Evolutionary conservation across 179 eudicot species (phyloP), one percentile per base, ranked within the genome.

Genomic region (Patellifolia procumbens): DNA sequence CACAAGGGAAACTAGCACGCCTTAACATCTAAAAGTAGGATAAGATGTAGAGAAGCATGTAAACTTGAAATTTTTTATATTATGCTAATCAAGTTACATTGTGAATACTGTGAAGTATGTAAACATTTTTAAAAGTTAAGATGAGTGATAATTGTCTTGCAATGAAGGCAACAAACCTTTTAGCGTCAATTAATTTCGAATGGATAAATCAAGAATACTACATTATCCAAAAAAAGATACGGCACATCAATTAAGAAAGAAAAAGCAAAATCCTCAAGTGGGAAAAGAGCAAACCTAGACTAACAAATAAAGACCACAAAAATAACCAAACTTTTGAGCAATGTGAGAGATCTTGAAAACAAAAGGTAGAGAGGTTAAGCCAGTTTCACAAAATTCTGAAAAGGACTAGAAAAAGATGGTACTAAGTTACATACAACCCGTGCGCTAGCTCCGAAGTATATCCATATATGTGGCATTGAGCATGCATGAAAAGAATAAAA

Each of bases 381-480:
- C 19, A 29, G 16, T 49, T 29, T 51, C 62, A 26, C 12, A 7
- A 74, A 74, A 17, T 15, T 16, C 29, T 46, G 66, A 60, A 31
- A 43, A 28, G 1, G 48, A 64, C 63, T 34, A 17, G 26, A 34
- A 73, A n/a, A 58, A 26, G 64, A 31, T 7, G 13, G 52, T 5
- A 73, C 26, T 15, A 73, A 16, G 28, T 15, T 59, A 46, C 68
- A 42, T 64, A 31, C 7, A 5, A 49, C 78, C 35, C 70, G 78
- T 74, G 76, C 32, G 31, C 17, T 26, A 3, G 22, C 29, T 42
- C 26, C 45, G 17, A 51, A 28, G 51, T 42, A 12, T 35, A 67
- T n/a, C 3, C 15, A 5, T 76, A 32, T 34, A 39, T 59, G 34
- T 59, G 63, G 63, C 32, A 42, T 39, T 66, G 52, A 66, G 15